Percentiles rank a stretch among this genome's conserved stretches.
phyloP scores from a whole-genome alignment of 108 stramenopile species.

The Nannochloropsis granulata region DNA sequence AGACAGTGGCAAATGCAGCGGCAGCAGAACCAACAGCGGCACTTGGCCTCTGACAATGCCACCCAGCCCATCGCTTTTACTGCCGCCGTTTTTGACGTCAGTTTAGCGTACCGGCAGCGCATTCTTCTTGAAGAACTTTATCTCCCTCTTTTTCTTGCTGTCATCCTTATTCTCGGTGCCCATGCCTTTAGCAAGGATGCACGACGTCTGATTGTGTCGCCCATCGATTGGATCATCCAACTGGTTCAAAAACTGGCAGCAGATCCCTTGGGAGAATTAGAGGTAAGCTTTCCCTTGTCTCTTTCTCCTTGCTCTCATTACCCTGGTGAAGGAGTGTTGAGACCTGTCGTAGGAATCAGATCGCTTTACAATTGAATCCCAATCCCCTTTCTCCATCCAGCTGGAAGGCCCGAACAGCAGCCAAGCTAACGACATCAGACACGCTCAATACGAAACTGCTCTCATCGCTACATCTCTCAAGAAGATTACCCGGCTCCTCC shows the following conservation, averaged over 20 bases:
- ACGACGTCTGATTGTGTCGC: constrained; percentile 44
- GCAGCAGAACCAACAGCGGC: too few relatives aligned
- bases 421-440: not conserved
- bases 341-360: not conserved
- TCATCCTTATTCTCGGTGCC: constrained; percentile 41
- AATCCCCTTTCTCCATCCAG: not conserved
- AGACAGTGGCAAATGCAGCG: too few relatives aligned
- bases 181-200: constrained; percentile 49
- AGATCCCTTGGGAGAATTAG: constrained; percentile 42
- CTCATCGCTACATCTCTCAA: not conserved
- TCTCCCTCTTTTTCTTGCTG: too few relatives aligned
- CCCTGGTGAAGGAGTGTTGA: not conserved
- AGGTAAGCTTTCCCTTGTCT: not conserved
- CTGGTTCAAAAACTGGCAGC: constrained; percentile 39
- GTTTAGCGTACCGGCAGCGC: too few relatives aligned
- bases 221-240: constrained; percentile 51
- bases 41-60: not conserved
- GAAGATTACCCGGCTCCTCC: constrained; percentile 47
- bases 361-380: not conserved
- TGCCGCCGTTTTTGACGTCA: too few relatives aligned
- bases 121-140: too few relatives aligned
- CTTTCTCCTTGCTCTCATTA: not conserved
- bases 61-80: too few relatives aligned
- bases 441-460: not conserved
- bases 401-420: not conserved